phyloP scores from a whole-genome alignment of 1,139 yeast genomes.

The Taphrina communis region DNA sequence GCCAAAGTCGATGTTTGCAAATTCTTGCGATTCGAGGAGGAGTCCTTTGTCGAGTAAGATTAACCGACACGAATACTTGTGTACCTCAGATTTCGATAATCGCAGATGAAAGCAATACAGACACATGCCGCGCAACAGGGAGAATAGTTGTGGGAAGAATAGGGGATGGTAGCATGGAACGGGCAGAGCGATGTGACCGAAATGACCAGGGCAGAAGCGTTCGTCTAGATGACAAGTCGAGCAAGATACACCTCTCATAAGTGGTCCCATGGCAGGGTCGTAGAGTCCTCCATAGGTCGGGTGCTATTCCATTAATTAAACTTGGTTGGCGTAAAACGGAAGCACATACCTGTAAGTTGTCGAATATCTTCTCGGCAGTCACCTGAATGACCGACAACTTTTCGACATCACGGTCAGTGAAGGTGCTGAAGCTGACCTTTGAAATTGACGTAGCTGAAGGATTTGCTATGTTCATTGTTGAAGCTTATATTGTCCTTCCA shows the following conservation, averaged over 20 bases:
- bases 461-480: slow-evolving; percentile 42
- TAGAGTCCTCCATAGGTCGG: slow-evolving; percentile 93
- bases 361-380: slow-evolving; percentile 92
- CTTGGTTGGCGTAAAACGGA: neutral
- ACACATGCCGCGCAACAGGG: slow-evolving; percentile 82
- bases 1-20: slow-evolving; percentile 49
- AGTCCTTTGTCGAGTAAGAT: slow-evolving; percentile 86
- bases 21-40: slow-evolving; percentile 69
- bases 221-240: slow-evolving; percentile 96
- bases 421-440: slow-evolving; percentile 89
- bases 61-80: slow-evolving; percentile 77
- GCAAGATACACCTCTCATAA: slow-evolving; percentile 63
- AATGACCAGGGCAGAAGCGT: slow-evolving; percentile 95
- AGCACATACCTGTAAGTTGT: slow-evolving; percentile 63
- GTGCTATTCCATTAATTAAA: slow-evolving; percentile 59
- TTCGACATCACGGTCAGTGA: slow-evolving; percentile 81
- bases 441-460: slow-evolving; percentile 67
- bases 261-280: slow-evolving; percentile 93
- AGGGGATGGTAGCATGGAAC: slow-evolving; percentile 94
- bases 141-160: slow-evolving; percentile 88
- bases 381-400: slow-evolving; percentile 90
- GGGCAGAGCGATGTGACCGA: slow-evolving; percentile 96
- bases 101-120: slow-evolving; percentile 87
- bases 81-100: slow-evolving; percentile 69
- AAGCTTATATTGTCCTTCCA: neutral